Evolutionary conservation across 139 green algal species (phyloP), one percentile per base, ranked within the genome.

Genomic region (Pleodorina starrii): DNA sequence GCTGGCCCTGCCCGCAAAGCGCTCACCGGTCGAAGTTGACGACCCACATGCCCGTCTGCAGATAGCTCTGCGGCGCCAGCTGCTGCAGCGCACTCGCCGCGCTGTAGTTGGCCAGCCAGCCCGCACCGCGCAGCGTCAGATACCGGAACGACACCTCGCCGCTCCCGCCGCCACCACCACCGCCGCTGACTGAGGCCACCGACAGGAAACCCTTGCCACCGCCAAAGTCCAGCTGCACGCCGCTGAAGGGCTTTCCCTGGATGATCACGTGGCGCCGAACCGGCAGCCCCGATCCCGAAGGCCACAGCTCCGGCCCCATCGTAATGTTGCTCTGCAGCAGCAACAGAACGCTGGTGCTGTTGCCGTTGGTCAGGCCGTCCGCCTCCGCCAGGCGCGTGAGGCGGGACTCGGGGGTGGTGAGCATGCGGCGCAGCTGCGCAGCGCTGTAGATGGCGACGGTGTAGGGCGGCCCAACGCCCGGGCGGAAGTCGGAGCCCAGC

Each of bases 41-140:
- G 21, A 29, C 11, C 82, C 82, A 88, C 66, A 88, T 68, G 44
- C 82, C 66, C 1, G 9, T 51, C 60, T 88, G 82, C 59, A 87
- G 9, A 42, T 40, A 87, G 5, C 9, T 21, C 40, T 0, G 10
- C 0, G 81, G 27, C 2, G 43, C 25, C 59, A 42, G 38, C 25
- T 75, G 27, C 60, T 77, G 63, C 12, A 40, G 0, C 1, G 66
- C 66, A 0, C 54, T 88, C 23, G 29, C 25, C 11, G 14, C 17
- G 10, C 35, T 88, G 66, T 88, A 88, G 0, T 50, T 9, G 3
- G 48, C 43, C 9, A n/a, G 7, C 82, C 66, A 79, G 44, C 82
- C 66, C 19, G 43, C 66, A 63, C 40, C 29, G 19, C 63, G 63
- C 32, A 88, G 16, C 10, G 12, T 50, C 1, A 88, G 63, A 9